A percentile compares a stretch with the other conserved stretches of the same genome.
Evolutionary conservation across 805 yeast genomes (phyloP).

Genomic region (Candida silvicultrix): DNA sequence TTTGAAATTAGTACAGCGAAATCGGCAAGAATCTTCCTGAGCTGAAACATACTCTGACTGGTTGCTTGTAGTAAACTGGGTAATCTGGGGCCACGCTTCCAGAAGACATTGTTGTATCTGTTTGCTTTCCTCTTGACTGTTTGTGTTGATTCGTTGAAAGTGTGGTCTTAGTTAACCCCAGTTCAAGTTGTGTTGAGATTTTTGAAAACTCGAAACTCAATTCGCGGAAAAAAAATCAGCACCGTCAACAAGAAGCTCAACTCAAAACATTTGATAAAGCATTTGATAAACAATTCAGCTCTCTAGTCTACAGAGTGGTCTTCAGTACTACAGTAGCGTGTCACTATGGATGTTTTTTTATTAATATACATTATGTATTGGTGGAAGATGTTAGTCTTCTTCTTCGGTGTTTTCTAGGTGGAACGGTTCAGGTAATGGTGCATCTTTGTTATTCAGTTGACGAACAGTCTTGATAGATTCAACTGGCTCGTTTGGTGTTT

Average conservation of each 20-base stretch:
- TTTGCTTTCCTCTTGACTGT: background rate
- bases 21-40: too few species aligned
- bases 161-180: too few species aligned
- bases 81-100: constrained; percentile 5
- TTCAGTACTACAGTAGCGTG: too few species aligned
- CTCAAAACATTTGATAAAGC: too few species aligned
- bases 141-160: background rate
- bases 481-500: constrained; percentile 50
- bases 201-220: too few species aligned
- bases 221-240: too few species aligned
- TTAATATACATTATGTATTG: background rate
- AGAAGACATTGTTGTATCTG: background rate
- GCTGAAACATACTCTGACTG: constrained; percentile 49
- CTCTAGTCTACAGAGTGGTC: too few species aligned
- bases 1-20: too few species aligned
- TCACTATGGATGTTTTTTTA: background rate
- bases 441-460: constrained; percentile 67
- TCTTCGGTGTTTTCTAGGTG: constrained; percentile 43
- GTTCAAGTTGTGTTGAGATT: too few species aligned
- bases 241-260: too few species aligned
- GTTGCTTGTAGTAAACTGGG: constrained; percentile 56
- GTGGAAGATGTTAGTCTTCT: constrained; percentile 21
- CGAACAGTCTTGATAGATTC: constrained; percentile 78
- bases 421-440: constrained; percentile 69
- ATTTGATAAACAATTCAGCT: too few species aligned